Percentiles rank a stretch among this genome's conserved stretches.
Evolutionary conservation across 2,329 filamentous ascomycete species (phyloP).

Genomic region (Bipolaris bicolor): DNA sequence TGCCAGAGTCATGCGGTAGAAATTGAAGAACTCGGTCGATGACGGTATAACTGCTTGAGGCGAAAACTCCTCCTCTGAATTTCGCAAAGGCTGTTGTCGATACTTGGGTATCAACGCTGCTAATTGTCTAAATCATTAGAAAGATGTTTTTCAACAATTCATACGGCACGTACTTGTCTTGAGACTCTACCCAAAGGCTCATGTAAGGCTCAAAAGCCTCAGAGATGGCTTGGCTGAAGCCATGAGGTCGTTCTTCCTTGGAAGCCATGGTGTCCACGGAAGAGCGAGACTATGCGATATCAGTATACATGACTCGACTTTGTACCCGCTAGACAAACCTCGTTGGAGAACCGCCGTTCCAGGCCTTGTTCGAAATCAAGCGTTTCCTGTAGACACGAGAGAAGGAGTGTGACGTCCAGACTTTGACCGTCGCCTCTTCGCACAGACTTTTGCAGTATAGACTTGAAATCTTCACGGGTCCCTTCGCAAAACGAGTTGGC

Average conservation of each 20-base stretch:
- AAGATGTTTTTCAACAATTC: not conserved
- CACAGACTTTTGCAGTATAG: constrained; percentile 87
- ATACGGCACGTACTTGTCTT: constrained; percentile 67
- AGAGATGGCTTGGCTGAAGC: constrained; percentile 89
- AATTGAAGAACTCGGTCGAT: constrained; percentile 95
- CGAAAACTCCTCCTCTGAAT: constrained; percentile 89
- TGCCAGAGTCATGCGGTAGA: constrained; percentile 89
- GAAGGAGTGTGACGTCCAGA: constrained; percentile 85
- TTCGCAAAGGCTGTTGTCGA: constrained; percentile 77
- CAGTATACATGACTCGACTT: constrained; percentile 15
- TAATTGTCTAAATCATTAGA: constrained; percentile 62
- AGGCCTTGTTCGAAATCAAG: constrained; percentile 94
- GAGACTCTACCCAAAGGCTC: constrained; percentile 95
- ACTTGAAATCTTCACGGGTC: constrained; percentile 93
- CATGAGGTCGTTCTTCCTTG: constrained; percentile 73
- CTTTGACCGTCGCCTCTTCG: constrained; percentile 76
- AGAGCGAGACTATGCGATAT: constrained; percentile 63
- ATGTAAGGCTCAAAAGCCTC: constrained; percentile 97
- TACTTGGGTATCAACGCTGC: constrained; percentile 86
- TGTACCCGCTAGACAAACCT: constrained; percentile 35
- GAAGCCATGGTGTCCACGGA: constrained; percentile 92
- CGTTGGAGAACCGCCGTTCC: constrained; percentile 79
- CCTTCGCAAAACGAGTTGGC: constrained; percentile 94
- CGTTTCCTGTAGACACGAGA: constrained; percentile 92
- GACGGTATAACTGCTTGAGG: constrained; percentile 88